Percentiles rank a stretch among this genome's conserved stretches.
phyloP scores from a whole-genome alignment of 768 basidiomycete species.

The Lactarius deliciosus region DNA sequence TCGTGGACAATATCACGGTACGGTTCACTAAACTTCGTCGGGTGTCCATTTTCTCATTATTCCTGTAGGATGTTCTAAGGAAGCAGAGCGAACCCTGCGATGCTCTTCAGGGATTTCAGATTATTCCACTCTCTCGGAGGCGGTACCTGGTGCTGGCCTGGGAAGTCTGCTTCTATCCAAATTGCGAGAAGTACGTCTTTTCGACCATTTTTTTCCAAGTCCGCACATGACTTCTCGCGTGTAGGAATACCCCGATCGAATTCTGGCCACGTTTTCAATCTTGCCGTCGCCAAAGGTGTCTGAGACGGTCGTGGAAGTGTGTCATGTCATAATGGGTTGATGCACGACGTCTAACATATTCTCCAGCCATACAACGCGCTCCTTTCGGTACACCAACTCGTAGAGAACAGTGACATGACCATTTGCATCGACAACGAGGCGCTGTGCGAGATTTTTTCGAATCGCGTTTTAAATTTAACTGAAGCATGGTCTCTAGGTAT shows the following conservation, averaged over 20 bases:
- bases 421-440: slow-evolving; percentile 89
- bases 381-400: slow-evolving; percentile 84
- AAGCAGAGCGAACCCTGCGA: slow-evolving; percentile 82
- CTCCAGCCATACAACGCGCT: slow-evolving; percentile 76
- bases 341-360: background rate
- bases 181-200: slow-evolving; percentile 62
- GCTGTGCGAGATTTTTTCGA: slow-evolving; percentile 48
- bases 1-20: slow-evolving; percentile 81
- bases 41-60: background rate
- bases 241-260: slow-evolving; percentile 56
- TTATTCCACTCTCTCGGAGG: slow-evolving; percentile 91
- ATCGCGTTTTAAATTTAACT: background rate
- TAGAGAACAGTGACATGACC: slow-evolving; percentile 82
- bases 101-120: slow-evolving; percentile 86
- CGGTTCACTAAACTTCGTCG: slow-evolving; percentile 7
- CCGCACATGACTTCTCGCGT: slow-evolving; percentile 33
- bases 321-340: slow-evolving; percentile 12
- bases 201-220: slow-evolving; percentile 10
- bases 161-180: slow-evolving; percentile 81
- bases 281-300: slow-evolving; percentile 55
- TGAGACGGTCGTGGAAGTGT: slow-evolving; percentile 56
- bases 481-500: slow-evolving; percentile 47
- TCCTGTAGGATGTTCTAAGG: slow-evolving; percentile 66
- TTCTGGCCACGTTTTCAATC: slow-evolving; percentile 53
- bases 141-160: slow-evolving; percentile 84